phyloP scores from a whole-genome alignment of 345 rosid species.

The Toxicodendron radicans region DNA sequence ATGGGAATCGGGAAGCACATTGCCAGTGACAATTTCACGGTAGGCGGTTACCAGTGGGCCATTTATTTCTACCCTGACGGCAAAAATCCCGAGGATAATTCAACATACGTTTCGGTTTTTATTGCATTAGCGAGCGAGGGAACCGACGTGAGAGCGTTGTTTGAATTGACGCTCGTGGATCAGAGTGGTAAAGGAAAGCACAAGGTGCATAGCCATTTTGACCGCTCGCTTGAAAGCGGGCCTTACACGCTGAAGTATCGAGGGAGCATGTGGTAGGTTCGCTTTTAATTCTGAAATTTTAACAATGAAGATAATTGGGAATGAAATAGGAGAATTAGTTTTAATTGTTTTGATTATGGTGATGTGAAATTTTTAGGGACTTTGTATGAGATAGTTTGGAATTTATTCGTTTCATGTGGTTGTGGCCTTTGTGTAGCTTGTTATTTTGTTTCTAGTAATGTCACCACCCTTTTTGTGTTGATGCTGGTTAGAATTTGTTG shows the following conservation, averaged over 20 bases:
- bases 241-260: slow-evolving; percentile 69
- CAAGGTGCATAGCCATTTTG: slow-evolving; percentile 75
- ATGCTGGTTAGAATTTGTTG: too few relatives aligned
- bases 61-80: slow-evolving; percentile 73
- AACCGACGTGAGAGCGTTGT: slow-evolving; percentile 63
- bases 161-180: slow-evolving; percentile 63
- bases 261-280: slow-evolving; percentile 53
- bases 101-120: slow-evolving; percentile 59
- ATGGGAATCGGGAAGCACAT: slow-evolving; percentile 72
- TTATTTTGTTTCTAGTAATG: too few relatives aligned
- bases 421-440: too few relatives aligned
- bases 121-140: slow-evolving; percentile 75
- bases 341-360: too few relatives aligned
- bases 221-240: slow-evolving; percentile 62
- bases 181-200: slow-evolving; percentile 77
- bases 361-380: too few relatives aligned
- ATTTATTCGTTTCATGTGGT: too few relatives aligned
- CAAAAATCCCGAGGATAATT: slow-evolving; percentile 63
- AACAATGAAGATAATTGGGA: too few relatives aligned
- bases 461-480: too few relatives aligned
- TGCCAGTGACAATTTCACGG: slow-evolving; percentile 61
- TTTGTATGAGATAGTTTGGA: too few relatives aligned
- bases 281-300: background rate
- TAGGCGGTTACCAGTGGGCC: slow-evolving; percentile 73
- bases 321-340: background rate